Conservation (phyloP, 495 filamentous ascomycete species). For the Recurvomyces mirabilis region DNA sequence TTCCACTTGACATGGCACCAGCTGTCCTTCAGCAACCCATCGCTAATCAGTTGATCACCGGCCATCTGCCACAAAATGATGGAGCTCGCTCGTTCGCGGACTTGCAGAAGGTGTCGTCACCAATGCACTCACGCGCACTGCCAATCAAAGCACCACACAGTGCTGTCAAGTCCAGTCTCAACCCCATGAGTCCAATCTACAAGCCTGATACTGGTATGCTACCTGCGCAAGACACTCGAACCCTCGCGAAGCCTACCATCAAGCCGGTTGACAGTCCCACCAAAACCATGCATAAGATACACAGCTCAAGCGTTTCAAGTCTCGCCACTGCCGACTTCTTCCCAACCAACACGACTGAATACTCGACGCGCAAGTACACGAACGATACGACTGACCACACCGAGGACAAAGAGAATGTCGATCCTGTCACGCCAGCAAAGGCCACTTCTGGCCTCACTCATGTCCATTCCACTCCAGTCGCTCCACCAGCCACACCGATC, state of each 20-base stretch:
- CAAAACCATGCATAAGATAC: slow-evolving; percentile 14
- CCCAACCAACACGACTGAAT: slow-evolving; percentile 29
- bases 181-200: slow-evolving; percentile 30
- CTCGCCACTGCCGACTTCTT: slow-evolving; percentile 34
- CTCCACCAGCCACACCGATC: slow-evolving; percentile 13
- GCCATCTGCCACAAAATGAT: slow-evolving; percentile 11
- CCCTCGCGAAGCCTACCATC: not conserved
- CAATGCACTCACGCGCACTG: slow-evolving; percentile 5
- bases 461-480: not conserved
- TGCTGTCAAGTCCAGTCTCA: slow-evolving; percentile 16
- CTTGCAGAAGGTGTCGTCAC: slow-evolving; percentile 4
- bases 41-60: not conserved
- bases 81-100: slow-evolving; percentile 12
- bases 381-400: not conserved
- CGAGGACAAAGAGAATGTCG: slow-evolving; percentile 13
- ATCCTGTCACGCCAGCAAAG: slow-evolving; percentile 9
- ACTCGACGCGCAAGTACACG: slow-evolving; percentile 23
- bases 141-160: slow-evolving; percentile 12
- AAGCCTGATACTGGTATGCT: slow-evolving; percentile 20
- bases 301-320: slow-evolving; percentile 28
- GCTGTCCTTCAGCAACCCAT: not conserved
- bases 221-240: not conserved
- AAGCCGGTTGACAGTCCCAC: slow-evolving; percentile 4
- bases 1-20: not conserved
- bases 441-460: not conserved